These are phyloP conservation scores for Carex pumila DNA, from an alignment of 176 grass and related monocot species.

Conservation along the genomic window DNA sequence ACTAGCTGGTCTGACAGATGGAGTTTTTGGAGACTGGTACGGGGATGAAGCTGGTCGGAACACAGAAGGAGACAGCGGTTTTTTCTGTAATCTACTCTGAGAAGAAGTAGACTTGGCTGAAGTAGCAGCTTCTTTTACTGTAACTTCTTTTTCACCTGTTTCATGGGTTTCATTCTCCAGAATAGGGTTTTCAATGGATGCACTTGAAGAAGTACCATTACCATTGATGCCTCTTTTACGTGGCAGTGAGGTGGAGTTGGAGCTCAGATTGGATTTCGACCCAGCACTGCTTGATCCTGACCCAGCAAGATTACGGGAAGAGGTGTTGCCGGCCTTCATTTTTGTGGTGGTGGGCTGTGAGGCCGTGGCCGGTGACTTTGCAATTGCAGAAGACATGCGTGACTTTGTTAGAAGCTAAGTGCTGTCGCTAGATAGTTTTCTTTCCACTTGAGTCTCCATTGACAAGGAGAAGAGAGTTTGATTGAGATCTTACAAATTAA, in stretches of 20 bases:
- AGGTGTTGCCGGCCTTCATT: neutral
- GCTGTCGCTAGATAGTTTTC: neutral
- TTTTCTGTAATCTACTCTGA: slow-evolving; percentile 12
- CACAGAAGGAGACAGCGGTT: neutral
- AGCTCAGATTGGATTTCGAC: neutral
- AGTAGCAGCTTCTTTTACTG: neutral
- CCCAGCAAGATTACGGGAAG: neutral
- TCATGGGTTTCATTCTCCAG: neutral
- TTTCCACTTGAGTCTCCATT: slow-evolving; percentile 18
- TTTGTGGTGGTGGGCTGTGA: slow-evolving; percentile 10
- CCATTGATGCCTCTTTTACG: neutral
- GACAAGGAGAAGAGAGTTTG: neutral
- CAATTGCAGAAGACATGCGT: neutral
- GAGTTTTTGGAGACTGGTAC: neutral
- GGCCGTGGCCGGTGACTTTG: neutral
- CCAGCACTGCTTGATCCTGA: neutral
- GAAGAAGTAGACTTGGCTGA: neutral
- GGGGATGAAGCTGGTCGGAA: neutral
- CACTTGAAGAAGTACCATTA: neutral
- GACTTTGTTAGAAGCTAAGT: neutral
- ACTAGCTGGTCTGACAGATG: neutral
- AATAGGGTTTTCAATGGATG: neutral
- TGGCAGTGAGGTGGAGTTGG: neutral
- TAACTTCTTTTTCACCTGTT: neutral
- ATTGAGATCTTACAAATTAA: neutral